Evolutionary conservation across 2,329 filamentous ascomycete species (phyloP), one percentile per base, ranked within the genome.

Genomic region (Aspergillus flavus): DNA sequence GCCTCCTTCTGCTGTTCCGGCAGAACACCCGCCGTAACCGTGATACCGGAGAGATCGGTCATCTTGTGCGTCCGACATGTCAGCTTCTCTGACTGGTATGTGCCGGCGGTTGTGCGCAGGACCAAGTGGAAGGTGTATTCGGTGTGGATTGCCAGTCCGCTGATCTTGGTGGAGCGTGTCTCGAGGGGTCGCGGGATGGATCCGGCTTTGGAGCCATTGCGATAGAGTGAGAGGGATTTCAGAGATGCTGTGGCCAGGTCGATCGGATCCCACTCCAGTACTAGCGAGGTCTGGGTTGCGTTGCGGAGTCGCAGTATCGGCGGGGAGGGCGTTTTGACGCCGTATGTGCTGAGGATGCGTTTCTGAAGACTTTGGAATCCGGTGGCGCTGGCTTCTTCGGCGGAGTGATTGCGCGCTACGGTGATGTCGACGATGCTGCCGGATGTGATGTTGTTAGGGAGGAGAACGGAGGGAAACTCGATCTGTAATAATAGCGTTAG

Each of bases 371-470:
- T 81, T 68, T 90, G 85, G 84, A 99, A 99, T 66, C 88, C 85
- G 63, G 88, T 85, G 71, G 92, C 88, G 65, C 93, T 87, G 69
- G 89, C 85, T 60, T 85, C 78, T 81, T 99, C 95, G 63, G 94
- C 92, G 59, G 84, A 81, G 71, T 87, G 84, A 80, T 99, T 99
- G 78, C 94, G 93, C 63, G 90, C 85, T 69, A 99, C 95, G 65
- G 93, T 93, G 79, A 99, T 98, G 80, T 99, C 95, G 78, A 99
- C 95, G 73, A 99, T 98, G 77, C 92, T 96, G 71, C 95, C 95
- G 19, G 93, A 97, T 66, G 92, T 90, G 79, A 99, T 99, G 77
- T 97, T 94, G 66, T 92, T 91, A 1, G 95, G 95, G 19, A 99
- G 89, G 57, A 99, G 91, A 69, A 99, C 97, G 54, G 95, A 98